Conservation (phyloP, 495 filamentous ascomycete species). For the Usnea hakonensis region DNA sequence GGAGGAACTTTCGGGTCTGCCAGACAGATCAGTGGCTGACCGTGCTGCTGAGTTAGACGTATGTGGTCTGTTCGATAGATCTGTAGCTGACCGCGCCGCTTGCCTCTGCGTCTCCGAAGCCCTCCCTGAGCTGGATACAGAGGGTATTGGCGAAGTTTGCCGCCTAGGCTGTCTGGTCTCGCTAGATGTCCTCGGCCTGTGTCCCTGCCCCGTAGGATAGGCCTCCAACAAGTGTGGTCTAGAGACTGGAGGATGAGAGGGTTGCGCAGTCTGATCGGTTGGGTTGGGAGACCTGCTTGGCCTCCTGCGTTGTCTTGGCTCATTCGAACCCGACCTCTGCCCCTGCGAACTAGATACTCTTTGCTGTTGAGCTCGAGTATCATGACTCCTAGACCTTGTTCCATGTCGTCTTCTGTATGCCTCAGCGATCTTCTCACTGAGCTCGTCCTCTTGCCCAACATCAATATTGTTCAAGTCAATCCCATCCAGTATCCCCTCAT, state of each 20-base stretch:
- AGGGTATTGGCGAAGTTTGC: constrained; percentile 25
- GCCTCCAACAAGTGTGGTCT: constrained; percentile 49
- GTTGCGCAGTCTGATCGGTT: constrained; percentile 29
- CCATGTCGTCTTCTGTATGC: constrained; percentile 68
- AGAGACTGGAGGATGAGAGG: constrained; percentile 45
- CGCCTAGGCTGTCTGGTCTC: constrained; percentile 27
- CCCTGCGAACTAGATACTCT: constrained; percentile 23
- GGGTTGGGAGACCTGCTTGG: constrained; percentile 29
- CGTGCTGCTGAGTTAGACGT: constrained; percentile 35
- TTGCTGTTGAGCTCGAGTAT: not conserved
- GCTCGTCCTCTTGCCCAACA: constrained; percentile 68
- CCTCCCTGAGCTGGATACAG: constrained; percentile 20
- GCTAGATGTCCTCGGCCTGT: constrained; percentile 47
- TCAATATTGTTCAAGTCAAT: constrained; percentile 78
- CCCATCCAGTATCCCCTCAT: constrained; percentile 78
- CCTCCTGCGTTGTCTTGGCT: constrained; percentile 27
- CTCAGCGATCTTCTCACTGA: constrained; percentile 81
- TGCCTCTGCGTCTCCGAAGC: constrained; percentile 35
- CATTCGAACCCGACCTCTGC: constrained; percentile 22
- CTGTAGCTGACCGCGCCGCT: constrained; percentile 51
- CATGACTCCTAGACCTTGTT: constrained; percentile 18
- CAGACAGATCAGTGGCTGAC: constrained; percentile 53
- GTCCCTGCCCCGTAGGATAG: constrained; percentile 31
- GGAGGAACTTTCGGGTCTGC: constrained; percentile 34
- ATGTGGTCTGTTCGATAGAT: constrained; percentile 43